Evolutionary conservation across 352 stramenopile species (phyloP).

Genomic region (Pythium myriotylum): DNA sequence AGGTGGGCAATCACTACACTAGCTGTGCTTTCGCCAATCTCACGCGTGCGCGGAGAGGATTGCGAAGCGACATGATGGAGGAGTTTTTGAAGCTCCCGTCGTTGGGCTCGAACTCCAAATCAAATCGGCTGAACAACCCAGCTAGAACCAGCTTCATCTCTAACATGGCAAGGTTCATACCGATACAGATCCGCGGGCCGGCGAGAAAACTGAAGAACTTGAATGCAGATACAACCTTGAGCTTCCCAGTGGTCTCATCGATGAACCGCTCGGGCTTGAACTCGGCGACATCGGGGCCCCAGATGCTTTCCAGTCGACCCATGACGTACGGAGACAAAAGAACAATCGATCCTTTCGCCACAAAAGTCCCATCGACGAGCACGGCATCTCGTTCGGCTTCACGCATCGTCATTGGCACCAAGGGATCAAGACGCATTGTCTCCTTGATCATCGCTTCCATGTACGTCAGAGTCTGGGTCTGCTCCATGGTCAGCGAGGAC

Average conservation of each 20-base stretch:
- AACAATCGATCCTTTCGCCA: conserved; percentile 29
- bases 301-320: conserved; percentile 31
- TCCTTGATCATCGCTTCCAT: conserved; percentile 35
- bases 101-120: conserved; percentile 18
- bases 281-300: conserved; percentile 31
- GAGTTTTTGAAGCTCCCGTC: conserved; percentile 16
- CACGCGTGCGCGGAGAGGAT: conserved; percentile 4
- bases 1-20: too few species aligned
- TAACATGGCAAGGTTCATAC: conserved; percentile 38
- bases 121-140: conserved; percentile 39
- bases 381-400: conserved; percentile 28
- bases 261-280: conserved; percentile 39
- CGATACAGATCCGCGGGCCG: conserved; percentile 37
- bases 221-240: conserved; percentile 29
- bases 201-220: conserved; percentile 25
- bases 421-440: conserved; percentile 40
- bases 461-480: conserved; percentile 16
- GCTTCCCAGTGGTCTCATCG: conserved; percentile 15
- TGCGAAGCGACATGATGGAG: conserved; percentile 8
- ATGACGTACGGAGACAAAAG: conserved; percentile 33
- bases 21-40: too few species aligned
- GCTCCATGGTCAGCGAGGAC: conserved; percentile 7
- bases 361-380: conserved; percentile 7
- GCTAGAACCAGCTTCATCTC: conserved; percentile 43
- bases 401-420: conserved; percentile 36